Base-by-base conservation (phyloP, 345 rosid species). In the Turnera subulata region DNA sequence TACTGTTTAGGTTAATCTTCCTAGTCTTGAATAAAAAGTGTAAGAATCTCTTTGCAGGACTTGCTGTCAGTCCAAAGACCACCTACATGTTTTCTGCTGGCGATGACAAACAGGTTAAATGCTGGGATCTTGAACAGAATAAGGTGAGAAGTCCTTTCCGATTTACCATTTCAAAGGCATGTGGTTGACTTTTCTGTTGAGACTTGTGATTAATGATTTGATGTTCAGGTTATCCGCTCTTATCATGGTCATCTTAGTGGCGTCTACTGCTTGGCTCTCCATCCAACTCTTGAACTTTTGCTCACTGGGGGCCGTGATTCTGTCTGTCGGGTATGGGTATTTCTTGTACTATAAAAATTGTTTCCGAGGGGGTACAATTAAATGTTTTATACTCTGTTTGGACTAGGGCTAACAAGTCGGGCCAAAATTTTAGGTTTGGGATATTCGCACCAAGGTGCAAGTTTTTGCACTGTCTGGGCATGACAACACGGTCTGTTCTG, bases 41-140 rank as follows among this genome's bases (percentile, higher is more conserved):
- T 8, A 8, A 29, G 4, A 8, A 29, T 70, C 17, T 18, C 1
- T 67, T 67, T 78, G 20, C 76, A 87, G 99, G 97, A 46, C 97
- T 94, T 55, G 99, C 96, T 40, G 84, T 94, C 55, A 94, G 99
- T 71, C 82, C 47, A 66, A 83, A 77, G 63, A 92, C 85, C 62
- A 87, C 99, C 6, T 94, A 90, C 69, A 84, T 94, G 97, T 94
- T 90, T 72, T 94, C 97, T 51, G 96, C 99, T 65, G 99, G 99
- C 56, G 99, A 94, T 70, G 99, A 94, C 72, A 94, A 94, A 53
- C 97, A 85, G 82, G 99, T 94, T 61, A 94, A 94, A 74, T 94
- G 99, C 65, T 94, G 97, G 97, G 99, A 94, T 62, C 99, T 94
- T 76, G 99, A 94, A 65, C 99, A 94, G 73, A 90, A 94, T 66